phyloP scores from a whole-genome alignment of 768 basidiomycete genomes.

The Cystobasidium ongulense region DNA sequence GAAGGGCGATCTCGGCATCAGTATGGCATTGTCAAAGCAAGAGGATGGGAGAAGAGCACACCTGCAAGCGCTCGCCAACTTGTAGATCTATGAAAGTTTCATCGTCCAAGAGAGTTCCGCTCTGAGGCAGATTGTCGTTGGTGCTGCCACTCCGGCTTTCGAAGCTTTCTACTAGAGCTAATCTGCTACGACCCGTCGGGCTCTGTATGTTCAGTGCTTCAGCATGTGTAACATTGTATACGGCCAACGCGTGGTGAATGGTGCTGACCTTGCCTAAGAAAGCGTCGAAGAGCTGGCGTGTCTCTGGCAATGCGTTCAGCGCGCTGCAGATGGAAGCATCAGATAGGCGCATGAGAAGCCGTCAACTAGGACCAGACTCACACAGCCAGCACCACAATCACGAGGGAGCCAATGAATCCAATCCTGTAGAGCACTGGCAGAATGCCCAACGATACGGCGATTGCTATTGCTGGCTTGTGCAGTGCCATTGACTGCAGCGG shows the following conservation, averaged over 20 bases:
- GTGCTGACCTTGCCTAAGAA: constrained; percentile 11
- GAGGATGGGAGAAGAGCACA: neutral
- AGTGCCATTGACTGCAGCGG: neutral
- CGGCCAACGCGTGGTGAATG: neutral
- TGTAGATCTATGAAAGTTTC: neutral
- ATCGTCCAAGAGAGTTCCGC: neutral
- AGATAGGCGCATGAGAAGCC: no score
- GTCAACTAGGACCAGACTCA: no score
- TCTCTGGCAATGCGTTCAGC: constrained; percentile 16
- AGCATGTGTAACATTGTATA: neutral
- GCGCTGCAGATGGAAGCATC: neutral
- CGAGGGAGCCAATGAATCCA: neutral
- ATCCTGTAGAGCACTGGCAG: constrained; percentile 25
- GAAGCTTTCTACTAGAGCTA: neutral
- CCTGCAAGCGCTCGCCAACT: constrained; percentile 1
- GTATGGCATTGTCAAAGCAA: neutral
- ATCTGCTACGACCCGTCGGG: constrained; percentile 7
- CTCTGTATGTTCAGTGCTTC: neutral
- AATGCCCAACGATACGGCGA: neutral
- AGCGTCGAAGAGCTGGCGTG: constrained; percentile 16
- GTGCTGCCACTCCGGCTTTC: neutral
- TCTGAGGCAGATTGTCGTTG: neutral
- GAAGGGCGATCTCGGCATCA: neutral
- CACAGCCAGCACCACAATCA: constrained; percentile 18
- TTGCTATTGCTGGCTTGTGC: neutral